These are phyloP conservation scores for Botrytis fabae DNA, from an alignment of 2,329 filamentous ascomycete genomes.

Conservation along the genomic window DNA sequence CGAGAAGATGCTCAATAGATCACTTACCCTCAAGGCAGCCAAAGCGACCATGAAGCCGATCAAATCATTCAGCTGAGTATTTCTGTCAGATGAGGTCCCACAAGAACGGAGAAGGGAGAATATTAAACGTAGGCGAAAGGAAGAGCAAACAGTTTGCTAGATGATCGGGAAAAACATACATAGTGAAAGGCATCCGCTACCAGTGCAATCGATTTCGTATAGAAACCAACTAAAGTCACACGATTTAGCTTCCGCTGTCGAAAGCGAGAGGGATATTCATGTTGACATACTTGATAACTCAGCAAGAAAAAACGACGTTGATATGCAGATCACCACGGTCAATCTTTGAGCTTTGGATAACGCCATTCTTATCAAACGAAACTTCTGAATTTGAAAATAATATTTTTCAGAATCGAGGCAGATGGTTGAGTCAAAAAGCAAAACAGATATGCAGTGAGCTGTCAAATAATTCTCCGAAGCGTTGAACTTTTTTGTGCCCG, in stretches of 20 bases:
- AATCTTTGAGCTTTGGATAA: constrained; percentile 31
- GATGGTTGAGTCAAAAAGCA: constrained; percentile 20
- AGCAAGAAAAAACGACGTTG: constrained; percentile 48
- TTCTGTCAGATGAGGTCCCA: constrained; percentile 14
- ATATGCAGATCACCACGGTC: constrained; percentile 47
- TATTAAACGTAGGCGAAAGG: not conserved
- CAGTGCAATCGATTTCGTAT: constrained; percentile 69
- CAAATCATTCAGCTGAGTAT: constrained; percentile 65
- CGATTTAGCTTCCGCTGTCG: constrained; percentile 7
- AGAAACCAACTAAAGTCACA: constrained; percentile 57
- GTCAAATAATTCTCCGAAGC: constrained; percentile 20
- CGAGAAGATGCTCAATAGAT: constrained; percentile 3
- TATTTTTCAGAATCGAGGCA: constrained; percentile 19
- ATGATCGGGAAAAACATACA: constrained; percentile 46
- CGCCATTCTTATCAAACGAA: constrained; percentile 13
- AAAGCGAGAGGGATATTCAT: not conserved
- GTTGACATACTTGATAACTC: constrained; percentile 46
- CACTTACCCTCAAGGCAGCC: constrained; percentile 57
- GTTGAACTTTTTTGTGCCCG: constrained; percentile 10
- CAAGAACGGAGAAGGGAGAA: not conserved
- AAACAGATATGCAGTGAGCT: constrained; percentile 22
- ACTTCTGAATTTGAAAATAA: not conserved
- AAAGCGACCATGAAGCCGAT: constrained; percentile 69
- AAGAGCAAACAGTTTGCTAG: constrained; percentile 9
- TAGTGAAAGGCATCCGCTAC: constrained; percentile 80